These are phyloP conservation scores for Fraxinus sp. DNA, from an alignment of 305 asterid genomes.

Conservation along the genomic window DNA sequence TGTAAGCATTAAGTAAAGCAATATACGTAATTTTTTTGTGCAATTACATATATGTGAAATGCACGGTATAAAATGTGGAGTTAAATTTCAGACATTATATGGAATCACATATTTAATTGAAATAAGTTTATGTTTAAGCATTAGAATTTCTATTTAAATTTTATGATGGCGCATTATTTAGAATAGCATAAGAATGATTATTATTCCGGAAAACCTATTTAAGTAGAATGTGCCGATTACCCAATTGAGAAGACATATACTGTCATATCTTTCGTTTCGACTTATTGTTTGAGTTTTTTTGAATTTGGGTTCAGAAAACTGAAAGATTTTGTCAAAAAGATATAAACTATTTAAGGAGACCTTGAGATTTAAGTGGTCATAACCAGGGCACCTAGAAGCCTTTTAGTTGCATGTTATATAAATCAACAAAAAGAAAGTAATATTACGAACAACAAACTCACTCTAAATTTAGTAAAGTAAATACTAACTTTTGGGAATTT, in stretches of 20 bases:
- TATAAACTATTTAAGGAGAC: neutral
- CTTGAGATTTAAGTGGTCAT: no score
- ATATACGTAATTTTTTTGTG: neutral
- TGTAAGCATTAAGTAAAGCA: neutral
- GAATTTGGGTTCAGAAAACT: neutral
- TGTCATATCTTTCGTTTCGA: neutral
- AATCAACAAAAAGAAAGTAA: neutral
- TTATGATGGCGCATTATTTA: neutral
- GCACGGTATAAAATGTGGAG: neutral
- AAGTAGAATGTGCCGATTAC: neutral
- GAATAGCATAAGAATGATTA: no score
- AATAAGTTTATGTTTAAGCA: neutral
- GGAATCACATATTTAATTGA: neutral
- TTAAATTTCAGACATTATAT: neutral
- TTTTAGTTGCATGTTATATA: neutral
- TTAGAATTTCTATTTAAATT: neutral
- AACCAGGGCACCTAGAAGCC: neutral
- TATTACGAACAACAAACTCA: neutral
- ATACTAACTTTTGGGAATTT: neutral
- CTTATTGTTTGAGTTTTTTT: neutral
- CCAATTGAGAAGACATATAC: neutral
- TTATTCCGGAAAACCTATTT: neutral
- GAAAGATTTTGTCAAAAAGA: neutral
- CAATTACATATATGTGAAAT: neutral
- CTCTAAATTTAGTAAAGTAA: no score